Conservation (phyloP, 2,329 filamentous ascomycete species). For the Paecilomyces sp. region DNA sequence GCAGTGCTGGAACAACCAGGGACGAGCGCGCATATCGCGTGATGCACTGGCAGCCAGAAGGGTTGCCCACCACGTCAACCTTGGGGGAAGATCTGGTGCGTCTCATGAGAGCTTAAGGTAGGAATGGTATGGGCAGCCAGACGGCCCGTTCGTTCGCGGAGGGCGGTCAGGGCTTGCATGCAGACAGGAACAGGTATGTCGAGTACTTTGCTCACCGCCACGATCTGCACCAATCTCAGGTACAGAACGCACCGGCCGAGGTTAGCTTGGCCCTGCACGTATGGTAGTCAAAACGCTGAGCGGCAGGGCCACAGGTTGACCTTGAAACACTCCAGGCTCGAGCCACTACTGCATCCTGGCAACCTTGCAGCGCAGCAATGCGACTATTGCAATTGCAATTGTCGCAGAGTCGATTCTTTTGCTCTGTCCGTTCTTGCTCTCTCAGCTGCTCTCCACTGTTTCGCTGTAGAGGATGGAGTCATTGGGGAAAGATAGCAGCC, state of each 20-base stretch:
- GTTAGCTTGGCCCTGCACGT: not conserved
- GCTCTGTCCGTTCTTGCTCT: too few species aligned
- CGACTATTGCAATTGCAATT: not conserved
- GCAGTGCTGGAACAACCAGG: not conserved
- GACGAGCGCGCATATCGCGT: not conserved
- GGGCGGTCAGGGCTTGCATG: not conserved
- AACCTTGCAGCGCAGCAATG: not conserved
- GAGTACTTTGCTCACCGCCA: not conserved
- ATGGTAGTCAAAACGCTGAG: not conserved
- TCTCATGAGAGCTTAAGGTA: not conserved
- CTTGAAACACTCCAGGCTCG: not conserved
- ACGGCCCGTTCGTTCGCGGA: not conserved
- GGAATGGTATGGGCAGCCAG: not conserved
- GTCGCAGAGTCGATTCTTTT: not conserved
- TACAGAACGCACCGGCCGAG: not conserved
- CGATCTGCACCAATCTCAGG: not conserved
- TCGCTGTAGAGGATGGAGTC: not conserved
- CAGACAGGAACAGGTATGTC: not conserved
- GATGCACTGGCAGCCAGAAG: not conserved
- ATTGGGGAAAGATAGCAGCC: not conserved
- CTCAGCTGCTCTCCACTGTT: not conserved
- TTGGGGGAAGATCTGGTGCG: not conserved
- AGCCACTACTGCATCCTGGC: not conserved
- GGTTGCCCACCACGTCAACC: not conserved
- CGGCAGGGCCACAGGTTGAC: not conserved